These are phyloP conservation scores for Kwoniella dejecticola DNA, from an alignment of 768 basidiomycete species.

Conservation along the genomic window DNA sequence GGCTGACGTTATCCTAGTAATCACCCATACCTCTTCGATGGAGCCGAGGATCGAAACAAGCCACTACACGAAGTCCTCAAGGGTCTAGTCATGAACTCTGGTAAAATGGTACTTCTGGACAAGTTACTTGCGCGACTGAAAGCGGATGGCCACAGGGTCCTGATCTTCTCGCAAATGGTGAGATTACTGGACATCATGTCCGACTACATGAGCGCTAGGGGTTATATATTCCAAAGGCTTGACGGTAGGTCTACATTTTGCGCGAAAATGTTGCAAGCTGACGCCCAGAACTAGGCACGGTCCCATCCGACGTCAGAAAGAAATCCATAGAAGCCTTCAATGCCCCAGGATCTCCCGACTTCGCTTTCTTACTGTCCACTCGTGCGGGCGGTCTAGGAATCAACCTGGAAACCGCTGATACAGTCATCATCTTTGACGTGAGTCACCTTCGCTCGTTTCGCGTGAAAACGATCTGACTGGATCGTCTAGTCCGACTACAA, in stretches of 20 bases:
- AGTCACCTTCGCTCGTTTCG: no score
- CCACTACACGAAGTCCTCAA: slow-evolving; percentile 76
- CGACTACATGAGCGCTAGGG: slow-evolving; percentile 88
- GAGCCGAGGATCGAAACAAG: slow-evolving; percentile 67
- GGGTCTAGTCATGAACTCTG: slow-evolving; percentile 97
- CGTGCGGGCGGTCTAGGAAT: slow-evolving; percentile 97
- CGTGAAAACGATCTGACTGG: slow-evolving; percentile 7
- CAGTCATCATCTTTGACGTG: slow-evolving; percentile 93
- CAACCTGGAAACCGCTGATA: slow-evolving; percentile 98
- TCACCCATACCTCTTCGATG: slow-evolving; percentile 96
- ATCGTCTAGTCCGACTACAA: slow-evolving; percentile 85
- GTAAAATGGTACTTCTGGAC: slow-evolving; percentile 97
- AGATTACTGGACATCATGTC: slow-evolving; percentile 97
- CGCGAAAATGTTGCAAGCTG: no score
- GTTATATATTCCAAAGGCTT: slow-evolving; percentile 88
- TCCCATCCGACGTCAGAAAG: slow-evolving; percentile 88
- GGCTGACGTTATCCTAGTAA: slow-evolving; percentile 58
- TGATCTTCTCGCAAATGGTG: slow-evolving; percentile 99
- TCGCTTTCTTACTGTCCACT: slow-evolving; percentile 94
- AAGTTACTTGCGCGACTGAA: slow-evolving; percentile 89
- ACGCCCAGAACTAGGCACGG: no score
- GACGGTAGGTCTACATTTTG: slow-evolving; percentile 77
- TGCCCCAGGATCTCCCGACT: slow-evolving; percentile 85
- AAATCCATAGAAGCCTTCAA: slow-evolving; percentile 98
- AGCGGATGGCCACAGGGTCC: slow-evolving; percentile 89